A percentile compares a stretch with the other conserved stretches of the same genome.
phyloP scores from a whole-genome alignment of 345 rosid species.

The Syzygium jambos region DNA sequence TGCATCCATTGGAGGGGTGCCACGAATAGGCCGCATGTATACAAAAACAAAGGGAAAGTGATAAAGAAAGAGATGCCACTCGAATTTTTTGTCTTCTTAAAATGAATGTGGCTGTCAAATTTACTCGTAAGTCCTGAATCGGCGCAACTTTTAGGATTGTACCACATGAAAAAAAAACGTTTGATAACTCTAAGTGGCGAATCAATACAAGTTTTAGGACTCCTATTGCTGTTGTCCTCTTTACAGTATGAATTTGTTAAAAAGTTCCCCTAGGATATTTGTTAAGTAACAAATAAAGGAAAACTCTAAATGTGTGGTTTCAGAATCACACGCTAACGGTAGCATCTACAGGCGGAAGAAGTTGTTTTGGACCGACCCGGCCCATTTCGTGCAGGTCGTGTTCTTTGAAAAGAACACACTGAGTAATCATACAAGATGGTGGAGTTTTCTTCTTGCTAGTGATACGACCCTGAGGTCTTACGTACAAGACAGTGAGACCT shows the following conservation, averaged over 20 bases:
- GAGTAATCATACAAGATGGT: not conserved
- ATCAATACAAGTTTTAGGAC: not conserved
- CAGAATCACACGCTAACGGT: accelerated
- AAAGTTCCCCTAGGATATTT: not conserved
- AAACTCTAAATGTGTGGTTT: not conserved
- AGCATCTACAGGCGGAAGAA: not conserved
- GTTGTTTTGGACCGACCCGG: accelerated
- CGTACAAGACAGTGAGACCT: not conserved
- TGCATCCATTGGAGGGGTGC: not conserved
- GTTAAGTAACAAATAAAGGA: not conserved
- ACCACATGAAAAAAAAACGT: not conserved
- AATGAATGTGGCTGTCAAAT: not conserved
- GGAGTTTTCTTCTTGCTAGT: not conserved
- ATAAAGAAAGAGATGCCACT: not conserved
- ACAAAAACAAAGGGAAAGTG: not conserved
- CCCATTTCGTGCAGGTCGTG: accelerated
- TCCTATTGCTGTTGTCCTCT: too few relatives aligned
- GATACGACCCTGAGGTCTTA: not conserved
- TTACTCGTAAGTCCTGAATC: not conserved
- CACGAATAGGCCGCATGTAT: not conserved
- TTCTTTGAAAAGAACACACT: not conserved
- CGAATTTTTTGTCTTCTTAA: not conserved
- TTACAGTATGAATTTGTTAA: not conserved
- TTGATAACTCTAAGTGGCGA: not conserved
- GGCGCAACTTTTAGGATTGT: not conserved